Evolutionary conservation across 108 stramenopile species (phyloP).

Genomic region (Skeletonema menzelii): DNA sequence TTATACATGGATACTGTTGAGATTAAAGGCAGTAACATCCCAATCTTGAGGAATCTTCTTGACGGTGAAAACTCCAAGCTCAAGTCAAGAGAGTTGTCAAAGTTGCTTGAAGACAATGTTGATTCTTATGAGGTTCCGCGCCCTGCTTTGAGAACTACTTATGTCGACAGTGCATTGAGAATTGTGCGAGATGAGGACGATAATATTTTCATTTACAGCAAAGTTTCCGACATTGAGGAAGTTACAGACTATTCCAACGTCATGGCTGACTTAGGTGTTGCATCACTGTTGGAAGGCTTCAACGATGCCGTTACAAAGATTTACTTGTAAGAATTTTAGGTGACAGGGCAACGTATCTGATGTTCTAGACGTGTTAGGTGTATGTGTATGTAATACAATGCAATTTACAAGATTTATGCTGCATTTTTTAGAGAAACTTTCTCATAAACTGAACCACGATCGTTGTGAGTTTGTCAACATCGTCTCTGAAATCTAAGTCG

Average conservation of each 20-base stretch:
- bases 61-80: conserved; percentile 57
- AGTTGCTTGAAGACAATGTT: conserved; percentile 63
- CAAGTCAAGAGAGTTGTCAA: conserved; percentile 59
- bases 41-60: conserved; percentile 59
- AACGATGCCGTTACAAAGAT: conserved; percentile 76
- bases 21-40: conserved; percentile 84
- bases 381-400: not conserved
- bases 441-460: conserved; percentile 34
- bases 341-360: not conserved
- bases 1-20: conserved; percentile 79
- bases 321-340: conserved; percentile 49
- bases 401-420: not conserved
- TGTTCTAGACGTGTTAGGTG: not conserved
- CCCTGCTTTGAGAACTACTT: conserved; percentile 69
- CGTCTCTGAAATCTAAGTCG: not conserved
- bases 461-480: conserved; percentile 9
- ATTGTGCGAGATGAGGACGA: conserved; percentile 84
- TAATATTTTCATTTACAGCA: conserved; percentile 76
- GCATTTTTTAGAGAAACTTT: not conserved
- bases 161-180: conserved; percentile 55
- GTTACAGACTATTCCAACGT: conserved; percentile 68
- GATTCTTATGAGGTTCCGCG: conserved; percentile 59
- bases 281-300: conserved; percentile 72
- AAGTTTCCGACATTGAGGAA: conserved; percentile 49
- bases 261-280: conserved; percentile 74